A percentile compares a stretch with the other conserved stretches of the same genome.
Conservation (phyloP, 2,329 filamentous ascomycete genomes). For the Cercospora brassicicola region DNA sequence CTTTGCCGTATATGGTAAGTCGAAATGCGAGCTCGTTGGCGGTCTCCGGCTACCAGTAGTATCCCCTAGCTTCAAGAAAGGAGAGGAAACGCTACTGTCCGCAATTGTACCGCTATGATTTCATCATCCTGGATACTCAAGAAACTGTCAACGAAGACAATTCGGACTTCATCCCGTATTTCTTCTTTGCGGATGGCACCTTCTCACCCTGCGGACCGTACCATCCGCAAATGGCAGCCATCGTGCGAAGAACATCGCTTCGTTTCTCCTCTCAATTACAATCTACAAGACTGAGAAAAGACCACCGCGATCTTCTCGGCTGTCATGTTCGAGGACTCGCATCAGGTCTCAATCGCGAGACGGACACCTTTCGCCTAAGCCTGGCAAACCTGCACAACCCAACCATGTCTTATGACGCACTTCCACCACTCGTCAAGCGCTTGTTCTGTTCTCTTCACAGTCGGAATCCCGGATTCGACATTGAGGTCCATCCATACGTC, state of each 20-base stretch:
- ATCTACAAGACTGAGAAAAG: background rate
- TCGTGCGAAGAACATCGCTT: background rate
- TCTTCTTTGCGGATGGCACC: background rate
- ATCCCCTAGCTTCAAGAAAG: background rate
- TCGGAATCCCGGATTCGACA: background rate
- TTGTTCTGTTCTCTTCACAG: background rate
- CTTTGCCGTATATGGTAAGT: background rate
- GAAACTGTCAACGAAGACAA: background rate
- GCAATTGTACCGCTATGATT: background rate
- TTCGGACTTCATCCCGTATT: background rate
- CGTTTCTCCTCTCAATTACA: background rate
- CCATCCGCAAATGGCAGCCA: background rate
- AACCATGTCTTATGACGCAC: background rate
- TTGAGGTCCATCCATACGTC: background rate
- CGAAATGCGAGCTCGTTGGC: background rate
- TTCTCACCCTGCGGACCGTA: background rate
- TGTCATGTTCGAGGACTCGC: background rate
- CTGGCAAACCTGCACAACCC: background rate
- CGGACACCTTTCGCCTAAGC: background rate
- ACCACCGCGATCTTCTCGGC: background rate
- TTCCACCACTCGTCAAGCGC: background rate
- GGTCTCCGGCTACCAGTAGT: background rate
- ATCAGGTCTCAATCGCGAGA: background rate
- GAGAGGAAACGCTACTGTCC: background rate
- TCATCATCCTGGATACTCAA: background rate